Percentiles rank a stretch among this genome's conserved stretches.
Evolutionary conservation across 2,329 filamentous ascomycete genomes (phyloP).

Genomic region (Aspergillus sp.): DNA sequence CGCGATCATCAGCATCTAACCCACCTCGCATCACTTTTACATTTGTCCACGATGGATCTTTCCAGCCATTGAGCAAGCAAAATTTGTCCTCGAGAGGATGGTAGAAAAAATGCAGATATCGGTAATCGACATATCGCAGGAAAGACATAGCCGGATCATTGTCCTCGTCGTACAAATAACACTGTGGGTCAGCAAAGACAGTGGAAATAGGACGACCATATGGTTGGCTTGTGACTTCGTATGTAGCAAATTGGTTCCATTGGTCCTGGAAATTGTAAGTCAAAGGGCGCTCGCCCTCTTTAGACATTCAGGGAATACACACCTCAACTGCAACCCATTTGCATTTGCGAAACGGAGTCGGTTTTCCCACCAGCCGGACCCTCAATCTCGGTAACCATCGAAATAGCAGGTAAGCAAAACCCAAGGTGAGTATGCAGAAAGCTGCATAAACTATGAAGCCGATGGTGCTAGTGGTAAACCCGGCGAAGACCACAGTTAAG

Average conservation of each 20-base stretch:
- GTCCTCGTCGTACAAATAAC: slow-evolving; percentile 56
- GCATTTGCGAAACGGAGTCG: slow-evolving; percentile 62
- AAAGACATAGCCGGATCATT: slow-evolving; percentile 66
- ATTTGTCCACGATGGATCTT: slow-evolving; percentile 81
- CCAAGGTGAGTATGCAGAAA: slow-evolving; percentile 64
- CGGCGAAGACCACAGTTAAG: slow-evolving; percentile 84
- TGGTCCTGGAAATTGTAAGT: slow-evolving; percentile 57
- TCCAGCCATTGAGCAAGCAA: slow-evolving; percentile 79
- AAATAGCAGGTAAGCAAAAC: slow-evolving; percentile 73
- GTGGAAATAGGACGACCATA: slow-evolving; percentile 58
- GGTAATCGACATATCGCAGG: slow-evolving; percentile 76
- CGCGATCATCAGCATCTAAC: slow-evolving; percentile 81
- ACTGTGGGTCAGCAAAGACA: slow-evolving; percentile 45
- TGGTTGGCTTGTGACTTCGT: slow-evolving; percentile 53
- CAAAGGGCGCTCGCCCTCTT: background rate
- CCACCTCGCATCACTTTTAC: slow-evolving; percentile 66
- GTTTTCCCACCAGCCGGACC: slow-evolving; percentile 63
- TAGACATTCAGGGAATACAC: slow-evolving; percentile 18
- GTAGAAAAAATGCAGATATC: slow-evolving; percentile 88
- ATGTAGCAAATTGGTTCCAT: slow-evolving; percentile 85
- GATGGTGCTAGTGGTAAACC: slow-evolving; percentile 68
- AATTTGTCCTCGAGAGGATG: slow-evolving; percentile 87
- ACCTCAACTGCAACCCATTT: slow-evolving; percentile 89
- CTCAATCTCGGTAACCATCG: slow-evolving; percentile 87
- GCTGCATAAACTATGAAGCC: slow-evolving; percentile 62